These are phyloP conservation scores for Scedosporium apiospermum DNA, from an alignment of 2,329 filamentous ascomycete genomes.

Conservation along the genomic window DNA sequence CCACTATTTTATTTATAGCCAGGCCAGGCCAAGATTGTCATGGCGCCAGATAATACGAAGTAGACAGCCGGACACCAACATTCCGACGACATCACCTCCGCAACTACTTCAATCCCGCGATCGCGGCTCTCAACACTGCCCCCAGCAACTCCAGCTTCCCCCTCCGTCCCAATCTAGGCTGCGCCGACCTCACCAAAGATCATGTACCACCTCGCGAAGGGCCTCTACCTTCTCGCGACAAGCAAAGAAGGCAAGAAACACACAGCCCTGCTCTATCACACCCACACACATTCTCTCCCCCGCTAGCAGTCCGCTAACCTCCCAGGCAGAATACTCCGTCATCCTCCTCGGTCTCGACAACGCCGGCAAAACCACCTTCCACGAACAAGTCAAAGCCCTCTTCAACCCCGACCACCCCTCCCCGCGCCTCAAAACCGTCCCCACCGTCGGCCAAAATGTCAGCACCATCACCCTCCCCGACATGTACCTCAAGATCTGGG, in stretches of 20 bases:
- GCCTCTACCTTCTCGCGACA: constrained; percentile 87
- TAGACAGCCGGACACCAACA: not conserved
- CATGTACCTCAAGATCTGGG: constrained; percentile 98
- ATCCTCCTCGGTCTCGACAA: constrained; percentile 96
- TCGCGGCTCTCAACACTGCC: not conserved
- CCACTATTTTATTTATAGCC: no score
- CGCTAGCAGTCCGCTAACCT: constrained; percentile 7
- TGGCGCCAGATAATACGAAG: no score
- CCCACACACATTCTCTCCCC: constrained; percentile 7
- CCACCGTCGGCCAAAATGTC: constrained; percentile 95
- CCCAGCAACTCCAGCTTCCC: not conserved
- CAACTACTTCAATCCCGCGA: not conserved
- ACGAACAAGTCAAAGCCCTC: constrained; percentile 89
- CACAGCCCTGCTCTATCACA: constrained; percentile 3
- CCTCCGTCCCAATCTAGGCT: not conserved
- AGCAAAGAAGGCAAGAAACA: constrained; percentile 75
- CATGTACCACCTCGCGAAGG: constrained; percentile 96
- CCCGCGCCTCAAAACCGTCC: constrained; percentile 76
- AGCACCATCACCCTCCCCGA: constrained; percentile 82
- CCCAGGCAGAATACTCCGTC: constrained; percentile 75
- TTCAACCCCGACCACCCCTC: constrained; percentile 56
- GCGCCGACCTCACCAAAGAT: not conserved
- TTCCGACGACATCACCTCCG: not conserved
- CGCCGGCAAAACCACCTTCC: constrained; percentile 95
- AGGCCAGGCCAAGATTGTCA: no score